A percentile compares a stretch with the other conserved stretches of the same genome.
phyloP scores from a whole-genome alignment of 176 grass and related monocot genomes.

The Oryza glumipatula region DNA sequence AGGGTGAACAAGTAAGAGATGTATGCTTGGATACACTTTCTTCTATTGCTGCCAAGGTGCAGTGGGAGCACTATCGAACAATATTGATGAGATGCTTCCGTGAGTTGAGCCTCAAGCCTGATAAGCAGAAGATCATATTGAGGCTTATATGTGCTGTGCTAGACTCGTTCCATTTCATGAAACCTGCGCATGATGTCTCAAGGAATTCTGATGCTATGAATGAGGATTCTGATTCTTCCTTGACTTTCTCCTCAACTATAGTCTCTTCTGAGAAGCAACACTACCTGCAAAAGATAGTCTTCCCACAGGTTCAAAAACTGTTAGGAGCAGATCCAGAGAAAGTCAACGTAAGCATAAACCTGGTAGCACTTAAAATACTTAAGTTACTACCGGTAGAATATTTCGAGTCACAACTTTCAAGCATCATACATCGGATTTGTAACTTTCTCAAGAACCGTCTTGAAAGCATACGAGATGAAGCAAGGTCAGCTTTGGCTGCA shows the following conservation, averaged over 20 bases:
- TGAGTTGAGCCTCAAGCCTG: slow-evolving; percentile 67
- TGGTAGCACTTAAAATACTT: slow-evolving; percentile 88
- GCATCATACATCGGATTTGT: slow-evolving; percentile 80
- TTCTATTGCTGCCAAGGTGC: slow-evolving; percentile 69
- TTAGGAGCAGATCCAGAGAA: slow-evolving; percentile 74
- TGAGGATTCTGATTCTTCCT: slow-evolving; percentile 36
- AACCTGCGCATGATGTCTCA: slow-evolving; percentile 26
- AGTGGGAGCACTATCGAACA: slow-evolving; percentile 85
- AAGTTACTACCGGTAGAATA: slow-evolving; percentile 80
- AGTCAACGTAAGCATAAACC: slow-evolving; percentile 82
- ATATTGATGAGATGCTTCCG: slow-evolving; percentile 79
- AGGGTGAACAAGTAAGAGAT: slow-evolving; percentile 86
- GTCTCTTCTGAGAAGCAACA: slow-evolving; percentile 61
- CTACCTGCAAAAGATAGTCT: slow-evolving; percentile 75
- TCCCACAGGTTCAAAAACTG: slow-evolving; percentile 77
- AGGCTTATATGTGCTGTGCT: slow-evolving; percentile 80
- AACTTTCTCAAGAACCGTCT: slow-evolving; percentile 89
- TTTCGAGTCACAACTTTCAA: slow-evolving; percentile 90
- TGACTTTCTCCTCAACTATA: slow-evolving; percentile 43
- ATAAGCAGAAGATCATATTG: slow-evolving; percentile 87
- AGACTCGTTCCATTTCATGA: slow-evolving; percentile 78
- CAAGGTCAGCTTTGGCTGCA: slow-evolving; percentile 83
- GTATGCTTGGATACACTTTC: slow-evolving; percentile 81
- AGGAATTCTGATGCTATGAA: slow-evolving; percentile 35
- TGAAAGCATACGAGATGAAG: slow-evolving; percentile 89